Evolutionary conservation across 257 asterid species (phyloP), one percentile per base, ranked within the genome.

Genomic region (Handroanthus guayacan): DNA sequence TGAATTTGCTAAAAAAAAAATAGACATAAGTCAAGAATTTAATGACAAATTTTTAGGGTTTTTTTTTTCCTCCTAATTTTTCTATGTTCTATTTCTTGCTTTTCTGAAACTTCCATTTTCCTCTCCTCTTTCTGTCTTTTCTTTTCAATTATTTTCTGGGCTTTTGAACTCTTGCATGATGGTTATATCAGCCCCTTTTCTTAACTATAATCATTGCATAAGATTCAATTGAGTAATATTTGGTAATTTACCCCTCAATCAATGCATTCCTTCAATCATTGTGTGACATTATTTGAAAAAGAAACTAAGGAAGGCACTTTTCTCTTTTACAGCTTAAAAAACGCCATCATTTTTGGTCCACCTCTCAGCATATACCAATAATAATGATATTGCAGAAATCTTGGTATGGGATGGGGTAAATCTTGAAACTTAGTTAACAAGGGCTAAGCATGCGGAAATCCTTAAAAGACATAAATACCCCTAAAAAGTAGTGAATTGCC

Each of bases 141-240:
- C 31, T 25, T 25, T 25, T 25, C 31, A 44, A 6, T 44, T 44
- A 44, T 44, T 44, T 44, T 44, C 50, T 44, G 50, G 50, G 50
- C 10, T 44, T 9, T 44, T 44, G 50, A 44, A 47, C 4, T 8
- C 14, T 47, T 47, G 2, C 52, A 47, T 47, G 14, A 47, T 47
- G 12, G 52, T 47, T 47, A 5, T 6, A 47, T 47, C 3, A 47
- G 52, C 52, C 52, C 52, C 10, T 47, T 47, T 47, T 47, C 14
- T 7, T 6, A 8, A 25, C 0, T 25, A 2, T 4, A 51, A 51
- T 2, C 17, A 51, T 3, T 13, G 57, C 57, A 51, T 51, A 13
- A 51, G 17, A 14, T 54, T 54, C 2, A 16, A 54, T 79, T 48
- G 64, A 78, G 75, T 56, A 58, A 55, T 72, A 37, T 65, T 47